These are phyloP conservation scores for Alternaria brassicae DNA, from an alignment of 2,329 filamentous ascomycete genomes.

Conservation along the genomic window DNA sequence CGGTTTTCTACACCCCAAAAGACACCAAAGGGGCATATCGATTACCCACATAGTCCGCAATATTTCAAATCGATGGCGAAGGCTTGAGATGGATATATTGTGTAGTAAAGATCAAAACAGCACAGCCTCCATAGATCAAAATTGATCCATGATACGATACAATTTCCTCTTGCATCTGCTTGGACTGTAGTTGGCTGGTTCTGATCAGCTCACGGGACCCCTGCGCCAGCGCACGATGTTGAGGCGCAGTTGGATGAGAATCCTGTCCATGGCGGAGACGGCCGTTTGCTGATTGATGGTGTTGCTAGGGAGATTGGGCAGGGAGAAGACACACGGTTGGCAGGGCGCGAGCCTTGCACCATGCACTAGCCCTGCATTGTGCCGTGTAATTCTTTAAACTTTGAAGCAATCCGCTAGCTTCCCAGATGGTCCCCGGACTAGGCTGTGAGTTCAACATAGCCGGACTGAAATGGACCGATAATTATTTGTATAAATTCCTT, in stretches of 20 bases:
- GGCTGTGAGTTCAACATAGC: too few relatives aligned
- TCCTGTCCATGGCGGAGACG: neutral
- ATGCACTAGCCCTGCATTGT: too few relatives aligned
- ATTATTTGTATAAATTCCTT: too few relatives aligned
- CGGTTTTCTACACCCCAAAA: slow-evolving; percentile 23
- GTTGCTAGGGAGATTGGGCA: neutral
- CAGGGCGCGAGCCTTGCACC: neutral
- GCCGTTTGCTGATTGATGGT: neutral
- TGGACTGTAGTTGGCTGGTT: neutral
- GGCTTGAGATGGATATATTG: neutral
- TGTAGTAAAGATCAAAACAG: neutral
- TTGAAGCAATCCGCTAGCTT: too few relatives aligned
- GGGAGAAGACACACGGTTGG: neutral
- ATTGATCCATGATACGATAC: too few relatives aligned
- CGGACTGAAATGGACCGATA: too few relatives aligned
- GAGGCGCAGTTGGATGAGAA: slow-evolving; percentile 1
- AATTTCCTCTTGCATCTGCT: too few relatives aligned
- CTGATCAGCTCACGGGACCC: neutral
- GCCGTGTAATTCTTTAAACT: too few relatives aligned
- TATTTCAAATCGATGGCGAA: slow-evolving; percentile 8
- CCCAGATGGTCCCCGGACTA: too few relatives aligned
- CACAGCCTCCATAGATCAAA: too few relatives aligned
- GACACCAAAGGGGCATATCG: slow-evolving; percentile 20
- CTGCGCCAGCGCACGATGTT: neutral
- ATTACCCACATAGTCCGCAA: slow-evolving; percentile 20